Evolutionary conservation across 2,329 filamentous ascomycete genomes (phyloP).

Genomic region (Podosphaera fusca): DNA sequence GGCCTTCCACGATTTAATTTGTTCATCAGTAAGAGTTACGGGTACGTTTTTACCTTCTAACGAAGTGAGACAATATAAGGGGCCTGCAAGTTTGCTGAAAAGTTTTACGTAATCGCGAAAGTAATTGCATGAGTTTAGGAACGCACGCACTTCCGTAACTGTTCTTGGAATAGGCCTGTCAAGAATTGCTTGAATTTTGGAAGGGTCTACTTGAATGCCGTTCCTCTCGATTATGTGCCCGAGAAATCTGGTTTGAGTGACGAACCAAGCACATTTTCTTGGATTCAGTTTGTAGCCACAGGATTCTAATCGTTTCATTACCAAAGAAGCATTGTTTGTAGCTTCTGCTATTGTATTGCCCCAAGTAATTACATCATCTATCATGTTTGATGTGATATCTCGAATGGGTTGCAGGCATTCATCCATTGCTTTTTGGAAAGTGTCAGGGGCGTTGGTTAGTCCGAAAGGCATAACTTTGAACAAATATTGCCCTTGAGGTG

Average conservation of each 20-base stretch:
- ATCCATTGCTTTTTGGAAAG: not conserved
- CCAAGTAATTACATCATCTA: constrained; percentile 1
- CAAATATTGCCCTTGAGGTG: too few relatives aligned
- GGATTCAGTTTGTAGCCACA: too few relatives aligned
- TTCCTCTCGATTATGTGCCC: too few relatives aligned
- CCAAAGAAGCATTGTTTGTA: not conserved
- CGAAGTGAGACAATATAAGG: not conserved
- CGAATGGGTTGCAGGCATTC: not conserved
- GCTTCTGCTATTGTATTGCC: not conserved
- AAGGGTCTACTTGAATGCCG: too few relatives aligned
- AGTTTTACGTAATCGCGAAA: not conserved
- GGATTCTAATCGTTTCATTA: not conserved
- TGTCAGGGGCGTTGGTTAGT: not conserved
- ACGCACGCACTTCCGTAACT: not conserved
- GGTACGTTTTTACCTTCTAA: not conserved
- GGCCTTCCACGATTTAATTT: not conserved
- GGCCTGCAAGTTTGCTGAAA: not conserved
- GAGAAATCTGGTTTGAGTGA: too few relatives aligned
- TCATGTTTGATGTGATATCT: constrained; percentile 1
- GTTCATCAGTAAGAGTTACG: not conserved
- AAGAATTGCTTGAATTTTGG: too few relatives aligned
- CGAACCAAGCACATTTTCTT: too few relatives aligned
- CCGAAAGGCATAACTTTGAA: not conserved
- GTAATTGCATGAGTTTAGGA: not conserved
- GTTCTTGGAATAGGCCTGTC: too few relatives aligned